Conservation (phyloP, 2,329 filamentous ascomycete species). For the Botrytis fragariae region DNA sequence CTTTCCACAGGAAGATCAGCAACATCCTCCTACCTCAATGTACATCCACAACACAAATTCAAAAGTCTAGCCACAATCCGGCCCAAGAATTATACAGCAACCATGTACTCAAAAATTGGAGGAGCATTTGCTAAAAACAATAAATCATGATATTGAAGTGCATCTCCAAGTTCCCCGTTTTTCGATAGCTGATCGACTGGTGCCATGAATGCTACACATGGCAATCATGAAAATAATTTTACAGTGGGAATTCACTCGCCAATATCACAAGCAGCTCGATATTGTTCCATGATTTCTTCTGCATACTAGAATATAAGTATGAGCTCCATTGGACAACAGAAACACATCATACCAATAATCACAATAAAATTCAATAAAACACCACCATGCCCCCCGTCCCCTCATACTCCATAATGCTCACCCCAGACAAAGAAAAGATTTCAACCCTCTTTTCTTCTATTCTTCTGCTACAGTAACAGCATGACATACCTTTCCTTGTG, state of each 20-base stretch:
- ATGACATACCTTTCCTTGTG: slow-evolving; percentile 35
- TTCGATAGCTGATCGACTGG: slow-evolving; percentile 39
- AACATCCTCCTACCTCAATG: slow-evolving; percentile 41
- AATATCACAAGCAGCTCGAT: slow-evolving; percentile 24
- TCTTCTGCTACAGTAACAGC: slow-evolving; percentile 39
- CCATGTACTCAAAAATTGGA: slow-evolving; percentile 25
- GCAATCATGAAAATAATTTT: slow-evolving; percentile 39
- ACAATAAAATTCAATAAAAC: neutral
- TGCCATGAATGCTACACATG: slow-evolving; percentile 41
- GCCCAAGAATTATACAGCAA: slow-evolving; percentile 29
- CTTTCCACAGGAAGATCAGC: slow-evolving; percentile 45
- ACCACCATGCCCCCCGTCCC: slow-evolving; percentile 16
- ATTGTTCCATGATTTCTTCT: slow-evolving; percentile 17
- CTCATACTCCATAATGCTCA: neutral
- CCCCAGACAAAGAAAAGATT: slow-evolving; percentile 41
- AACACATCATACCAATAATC: neutral
- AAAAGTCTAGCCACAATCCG: slow-evolving; percentile 35
- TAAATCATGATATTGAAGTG: slow-evolving; percentile 20
- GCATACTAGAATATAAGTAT: slow-evolving; percentile 14
- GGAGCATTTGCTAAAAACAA: neutral
- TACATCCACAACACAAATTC: slow-evolving; percentile 39
- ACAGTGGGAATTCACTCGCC: slow-evolving; percentile 21
- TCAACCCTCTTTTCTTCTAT: slow-evolving; percentile 39
- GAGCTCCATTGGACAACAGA: neutral
- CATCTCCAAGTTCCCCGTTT: slow-evolving; percentile 38